Conservation (phyloP, 2,329 filamentous ascomycete species). For the Aspergillus puulaauensis region DNA sequence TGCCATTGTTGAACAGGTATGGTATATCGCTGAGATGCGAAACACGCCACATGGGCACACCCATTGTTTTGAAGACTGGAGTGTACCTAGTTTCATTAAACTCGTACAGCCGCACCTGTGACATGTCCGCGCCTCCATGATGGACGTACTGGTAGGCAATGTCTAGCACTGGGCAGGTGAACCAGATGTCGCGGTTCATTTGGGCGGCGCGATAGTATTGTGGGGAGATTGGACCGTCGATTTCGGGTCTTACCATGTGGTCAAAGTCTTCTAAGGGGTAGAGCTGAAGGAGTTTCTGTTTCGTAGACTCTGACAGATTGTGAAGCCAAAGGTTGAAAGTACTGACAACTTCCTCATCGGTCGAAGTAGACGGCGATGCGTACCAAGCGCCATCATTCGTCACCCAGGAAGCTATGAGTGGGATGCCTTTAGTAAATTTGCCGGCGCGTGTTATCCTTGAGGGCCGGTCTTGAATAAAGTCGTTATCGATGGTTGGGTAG, state of each 20-base stretch:
- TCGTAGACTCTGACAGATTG: conserved; percentile 12
- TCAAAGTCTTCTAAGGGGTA: conserved; percentile 20
- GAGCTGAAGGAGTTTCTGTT: conserved; percentile 19
- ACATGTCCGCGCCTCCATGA: conserved; percentile 13
- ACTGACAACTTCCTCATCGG: conserved; percentile 17
- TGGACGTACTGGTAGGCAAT: conserved; percentile 33
- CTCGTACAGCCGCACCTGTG: conserved; percentile 27
- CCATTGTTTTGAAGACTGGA: conserved; percentile 29
- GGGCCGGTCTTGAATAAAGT: conserved; percentile 25
- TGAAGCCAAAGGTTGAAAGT: conserved; percentile 20
- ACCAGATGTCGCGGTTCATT: conserved; percentile 33
- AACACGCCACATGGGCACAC: conserved; percentile 34
- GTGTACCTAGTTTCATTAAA: conserved; percentile 29
- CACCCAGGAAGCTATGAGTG: conserved; percentile 19
- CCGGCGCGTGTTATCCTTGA: conserved; percentile 27
- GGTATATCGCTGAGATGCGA: conserved; percentile 36
- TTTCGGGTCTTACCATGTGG: conserved; percentile 9
- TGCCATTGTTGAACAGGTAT: conserved; percentile 25
- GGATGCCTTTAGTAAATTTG: conserved; percentile 20
- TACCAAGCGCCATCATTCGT: conserved; percentile 22
- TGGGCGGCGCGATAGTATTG: conserved; percentile 38
- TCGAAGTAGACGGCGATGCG: conserved; percentile 11
- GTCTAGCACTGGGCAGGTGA: conserved; percentile 32
- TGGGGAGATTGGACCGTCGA: conserved; percentile 20
- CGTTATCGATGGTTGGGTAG: conserved; percentile 24